A percentile compares a stretch with the other conserved stretches of the same genome.
These are phyloP conservation scores for Sclerotinia minor DNA, from an alignment of 2,329 filamentous ascomycete species.

Conservation along the genomic window DNA sequence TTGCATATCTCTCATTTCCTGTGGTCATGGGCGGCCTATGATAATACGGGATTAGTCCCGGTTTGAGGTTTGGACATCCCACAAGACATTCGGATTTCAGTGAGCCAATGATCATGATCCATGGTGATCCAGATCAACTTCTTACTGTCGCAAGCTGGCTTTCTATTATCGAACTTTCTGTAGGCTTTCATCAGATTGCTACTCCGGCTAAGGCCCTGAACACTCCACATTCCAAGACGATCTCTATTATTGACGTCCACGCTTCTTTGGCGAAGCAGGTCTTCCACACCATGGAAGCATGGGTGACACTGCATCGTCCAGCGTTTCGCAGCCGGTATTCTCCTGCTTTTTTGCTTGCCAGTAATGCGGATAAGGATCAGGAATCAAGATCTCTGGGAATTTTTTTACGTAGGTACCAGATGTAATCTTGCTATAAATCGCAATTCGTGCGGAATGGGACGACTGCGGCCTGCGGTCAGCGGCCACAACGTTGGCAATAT, in stretches of 20 bases:
- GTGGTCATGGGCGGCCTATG: background rate
- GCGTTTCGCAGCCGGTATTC: background rate
- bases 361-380: slow-evolving; percentile 7
- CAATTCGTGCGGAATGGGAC: background rate
- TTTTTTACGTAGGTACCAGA: background rate
- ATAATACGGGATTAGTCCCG: background rate
- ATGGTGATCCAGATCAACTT: background rate
- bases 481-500: background rate
- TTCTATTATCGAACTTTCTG: background rate
- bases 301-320: background rate
- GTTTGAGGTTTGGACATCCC: background rate
- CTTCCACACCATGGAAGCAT: background rate
- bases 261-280: background rate
- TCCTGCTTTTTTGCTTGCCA: background rate
- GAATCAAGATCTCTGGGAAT: slow-evolving; percentile 13
- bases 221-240: background rate
- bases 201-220: background rate
- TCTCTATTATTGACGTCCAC: background rate
- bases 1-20: slow-evolving; percentile 26
- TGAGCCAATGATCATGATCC: background rate
- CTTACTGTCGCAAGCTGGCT: background rate
- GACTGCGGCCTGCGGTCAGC: background rate
- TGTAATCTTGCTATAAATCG: background rate
- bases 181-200: background rate
- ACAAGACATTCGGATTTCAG: background rate